Conservation (phyloP, 108 stramenopile genomes). For the Epipyxis sp. region DNA sequence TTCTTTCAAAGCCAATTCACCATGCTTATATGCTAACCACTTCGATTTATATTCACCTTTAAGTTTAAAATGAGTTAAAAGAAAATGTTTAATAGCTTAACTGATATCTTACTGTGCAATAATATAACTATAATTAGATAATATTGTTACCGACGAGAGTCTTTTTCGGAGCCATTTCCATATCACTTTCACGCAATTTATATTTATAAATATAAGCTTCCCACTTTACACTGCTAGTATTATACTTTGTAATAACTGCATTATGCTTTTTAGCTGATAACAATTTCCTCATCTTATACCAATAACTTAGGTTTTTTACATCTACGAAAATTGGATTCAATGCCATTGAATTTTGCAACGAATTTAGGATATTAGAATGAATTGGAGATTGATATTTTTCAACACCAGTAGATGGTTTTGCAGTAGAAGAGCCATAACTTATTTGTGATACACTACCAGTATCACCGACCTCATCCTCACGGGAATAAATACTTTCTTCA, state of each 20-base stretch:
- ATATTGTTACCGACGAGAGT: neutral
- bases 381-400: too few species aligned
- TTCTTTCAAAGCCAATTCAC: neutral
- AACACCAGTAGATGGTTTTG: too few species aligned
- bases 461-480: too few species aligned
- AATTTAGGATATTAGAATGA: too few species aligned
- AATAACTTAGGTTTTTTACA: neutral
- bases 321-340: neutral
- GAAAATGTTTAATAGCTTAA: too few species aligned
- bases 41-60: neutral
- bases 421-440: too few species aligned
- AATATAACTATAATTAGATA: neutral
- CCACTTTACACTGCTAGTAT: neutral
- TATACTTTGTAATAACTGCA: neutral
- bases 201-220: conserved; percentile 14
- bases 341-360: too few species aligned
- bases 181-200: neutral
- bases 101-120: too few species aligned
- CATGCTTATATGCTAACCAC: neutral
- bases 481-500: too few species aligned
- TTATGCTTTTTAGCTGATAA: neutral
- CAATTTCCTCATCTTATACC: neutral
- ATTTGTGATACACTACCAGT: too few species aligned
- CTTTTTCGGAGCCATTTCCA: conserved; percentile 9
- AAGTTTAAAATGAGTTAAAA: too few species aligned